A percentile compares a stretch with the other conserved stretches of the same genome.
These are phyloP conservation scores for Nigrospora osmanthi DNA, from an alignment of 2,329 filamentous ascomycete species.

Conservation along the genomic window DNA sequence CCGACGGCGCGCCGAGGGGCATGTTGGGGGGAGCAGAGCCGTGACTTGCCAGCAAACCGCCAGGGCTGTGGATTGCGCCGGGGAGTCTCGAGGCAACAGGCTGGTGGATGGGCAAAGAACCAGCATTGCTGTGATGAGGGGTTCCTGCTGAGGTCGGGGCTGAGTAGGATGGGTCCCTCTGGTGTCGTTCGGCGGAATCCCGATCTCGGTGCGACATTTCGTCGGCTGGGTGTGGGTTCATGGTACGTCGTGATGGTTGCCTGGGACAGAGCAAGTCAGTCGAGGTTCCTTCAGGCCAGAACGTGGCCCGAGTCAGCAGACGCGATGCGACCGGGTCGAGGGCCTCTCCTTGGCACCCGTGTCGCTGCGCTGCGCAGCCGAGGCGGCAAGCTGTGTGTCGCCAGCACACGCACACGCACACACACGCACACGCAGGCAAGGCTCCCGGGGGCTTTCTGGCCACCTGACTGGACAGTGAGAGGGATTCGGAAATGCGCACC, in stretches of 20 bases:
- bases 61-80: conserved; percentile 83
- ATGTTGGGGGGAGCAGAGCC: conserved; percentile 44
- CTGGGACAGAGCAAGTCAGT: background rate
- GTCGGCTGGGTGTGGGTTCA: conserved; percentile 30
- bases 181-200: conserved; percentile 55
- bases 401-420: too few species aligned
- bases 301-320: too few species aligned
- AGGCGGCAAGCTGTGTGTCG: too few species aligned
- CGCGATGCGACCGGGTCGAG: too few species aligned
- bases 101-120: conserved; percentile 87
- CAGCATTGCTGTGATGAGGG: conserved; percentile 79
- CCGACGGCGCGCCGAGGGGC: conserved; percentile 43
- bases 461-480: too few species aligned
- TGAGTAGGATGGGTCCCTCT: conserved; percentile 58
- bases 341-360: too few species aligned
- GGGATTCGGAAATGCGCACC: background rate
- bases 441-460: too few species aligned
- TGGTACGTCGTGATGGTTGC: conserved; percentile 12
- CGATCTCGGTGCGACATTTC: conserved; percentile 51
- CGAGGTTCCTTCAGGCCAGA: background rate
- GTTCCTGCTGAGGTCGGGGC: conserved; percentile 27
- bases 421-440: too few species aligned
- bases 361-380: too few species aligned
- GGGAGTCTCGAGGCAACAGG: conserved; percentile 77
- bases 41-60: conserved; percentile 74